Percentiles rank a stretch among this genome's conserved stretches.
phyloP scores from a whole-genome alignment of 179 eudicot genomes.

The Patellifolia procumbens region DNA sequence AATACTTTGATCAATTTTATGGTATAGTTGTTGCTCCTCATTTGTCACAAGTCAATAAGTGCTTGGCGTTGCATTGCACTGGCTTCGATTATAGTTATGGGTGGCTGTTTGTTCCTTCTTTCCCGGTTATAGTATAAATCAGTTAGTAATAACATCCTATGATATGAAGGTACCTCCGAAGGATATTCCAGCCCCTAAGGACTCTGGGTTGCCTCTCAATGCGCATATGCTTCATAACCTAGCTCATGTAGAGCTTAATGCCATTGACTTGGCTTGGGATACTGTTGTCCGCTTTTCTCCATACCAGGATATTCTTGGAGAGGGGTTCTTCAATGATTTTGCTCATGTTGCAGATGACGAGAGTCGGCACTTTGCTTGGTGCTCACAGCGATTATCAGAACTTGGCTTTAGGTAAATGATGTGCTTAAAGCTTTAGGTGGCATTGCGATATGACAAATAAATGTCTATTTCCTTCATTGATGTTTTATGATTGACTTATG shows the following conservation, averaged over 20 bases:
- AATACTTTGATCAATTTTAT: background rate
- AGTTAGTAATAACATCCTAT: slow-evolving; percentile 11
- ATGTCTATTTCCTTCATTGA: background rate
- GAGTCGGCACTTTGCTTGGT: slow-evolving; percentile 97
- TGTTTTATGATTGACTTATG: background rate
- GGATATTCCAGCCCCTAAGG: slow-evolving; percentile 77
- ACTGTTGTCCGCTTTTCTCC: slow-evolving; percentile 94
- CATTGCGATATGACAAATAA: background rate
- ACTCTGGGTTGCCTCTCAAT: slow-evolving; percentile 83
- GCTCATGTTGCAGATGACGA: slow-evolving; percentile 98
- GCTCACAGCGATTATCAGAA: slow-evolving; percentile 81
- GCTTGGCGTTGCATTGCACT: background rate
- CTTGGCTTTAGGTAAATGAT: slow-evolving; percentile 75
- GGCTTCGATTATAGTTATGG: background rate
- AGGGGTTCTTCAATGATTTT: slow-evolving; percentile 81
- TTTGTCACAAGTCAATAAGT: background rate
- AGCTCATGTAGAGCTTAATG: slow-evolving; percentile 94
- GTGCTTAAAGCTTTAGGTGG: background rate
- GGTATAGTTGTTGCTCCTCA: background rate
- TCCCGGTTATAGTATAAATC: background rate
- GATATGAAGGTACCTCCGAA: slow-evolving; percentile 70
- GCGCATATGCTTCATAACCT: slow-evolving; percentile 93
- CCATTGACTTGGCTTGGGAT: slow-evolving; percentile 95
- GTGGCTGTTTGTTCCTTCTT: background rate
- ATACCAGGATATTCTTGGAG: slow-evolving; percentile 62